Percentiles rank a stretch among this genome's conserved stretches.
These are phyloP conservation scores for Botrytis tulipae DNA, from an alignment of 2,329 filamentous ascomycete genomes.

Conservation along the genomic window DNA sequence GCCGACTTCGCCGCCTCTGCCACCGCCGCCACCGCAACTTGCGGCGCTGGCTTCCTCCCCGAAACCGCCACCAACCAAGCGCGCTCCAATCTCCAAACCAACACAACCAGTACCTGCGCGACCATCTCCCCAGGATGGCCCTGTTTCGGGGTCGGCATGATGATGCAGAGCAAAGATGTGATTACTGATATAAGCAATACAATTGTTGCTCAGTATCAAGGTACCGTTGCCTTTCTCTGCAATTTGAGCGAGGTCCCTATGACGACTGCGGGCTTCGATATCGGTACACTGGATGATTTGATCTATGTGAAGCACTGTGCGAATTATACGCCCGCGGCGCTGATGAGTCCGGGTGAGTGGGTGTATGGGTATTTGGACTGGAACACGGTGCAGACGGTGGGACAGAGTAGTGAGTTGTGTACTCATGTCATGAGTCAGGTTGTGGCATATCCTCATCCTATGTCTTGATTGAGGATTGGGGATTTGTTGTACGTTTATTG, in stretches of 20 bases:
- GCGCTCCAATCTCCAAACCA: background rate
- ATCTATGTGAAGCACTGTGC: constrained; percentile 1
- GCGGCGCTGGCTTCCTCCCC: background rate
- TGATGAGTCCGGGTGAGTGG: background rate
- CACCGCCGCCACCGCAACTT: background rate
- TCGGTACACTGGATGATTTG: background rate
- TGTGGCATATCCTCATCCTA: background rate
- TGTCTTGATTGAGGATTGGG: background rate
- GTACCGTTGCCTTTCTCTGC: background rate
- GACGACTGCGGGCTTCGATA: background rate
- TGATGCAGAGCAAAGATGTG: too few relatives aligned
- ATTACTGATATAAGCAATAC: too few relatives aligned
- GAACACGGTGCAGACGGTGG: background rate
- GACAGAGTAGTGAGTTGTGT: constrained; percentile 11
- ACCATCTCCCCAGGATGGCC: background rate
- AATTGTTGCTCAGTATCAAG: background rate
- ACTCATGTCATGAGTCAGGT: background rate
- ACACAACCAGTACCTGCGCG: background rate
- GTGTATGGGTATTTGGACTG: constrained; percentile 1
- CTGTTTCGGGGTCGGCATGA: background rate
- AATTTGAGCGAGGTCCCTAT: background rate
- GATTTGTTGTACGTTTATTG: background rate
- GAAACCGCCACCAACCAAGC: background rate
- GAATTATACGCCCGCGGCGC: background rate
- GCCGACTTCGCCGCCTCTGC: background rate